These are phyloP conservation scores for Trichophaea hybrida DNA, from an alignment of 2,329 filamentous ascomycete genomes.

Conservation along the genomic window DNA sequence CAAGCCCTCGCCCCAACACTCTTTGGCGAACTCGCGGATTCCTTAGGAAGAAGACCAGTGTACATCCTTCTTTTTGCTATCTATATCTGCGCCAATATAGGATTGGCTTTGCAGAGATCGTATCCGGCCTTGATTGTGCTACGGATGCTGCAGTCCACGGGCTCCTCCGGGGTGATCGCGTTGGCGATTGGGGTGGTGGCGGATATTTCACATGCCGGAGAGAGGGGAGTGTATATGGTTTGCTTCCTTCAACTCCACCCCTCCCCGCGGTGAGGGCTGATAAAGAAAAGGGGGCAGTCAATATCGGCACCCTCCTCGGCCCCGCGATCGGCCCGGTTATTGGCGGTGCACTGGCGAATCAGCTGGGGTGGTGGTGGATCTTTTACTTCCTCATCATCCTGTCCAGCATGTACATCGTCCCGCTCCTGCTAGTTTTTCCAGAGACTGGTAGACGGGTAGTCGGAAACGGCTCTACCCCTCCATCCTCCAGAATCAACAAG, in stretches of 20 bases:
- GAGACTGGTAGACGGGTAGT: constrained; percentile 47
- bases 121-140: constrained; percentile 46
- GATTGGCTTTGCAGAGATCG: constrained; percentile 43
- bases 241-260: not conserved
- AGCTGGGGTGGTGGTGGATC: constrained; percentile 51
- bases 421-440: constrained; percentile 44
- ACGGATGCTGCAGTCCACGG: constrained; percentile 47
- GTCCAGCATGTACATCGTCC: constrained; percentile 37
- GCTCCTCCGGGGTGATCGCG: constrained; percentile 55
- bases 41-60: constrained; percentile 46
- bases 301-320: constrained; percentile 42
- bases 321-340: constrained; percentile 43
- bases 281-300: constrained; percentile 39
- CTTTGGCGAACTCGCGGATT: constrained; percentile 48
- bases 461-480: constrained; percentile 46
- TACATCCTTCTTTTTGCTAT: constrained; percentile 45
- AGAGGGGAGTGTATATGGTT: constrained; percentile 56
- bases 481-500: constrained; percentile 40
- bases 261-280: not conserved
- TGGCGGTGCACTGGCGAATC: constrained; percentile 49
- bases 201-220: constrained; percentile 52
- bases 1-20: constrained; percentile 48
- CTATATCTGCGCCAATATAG: constrained; percentile 46
- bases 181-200: constrained; percentile 57
- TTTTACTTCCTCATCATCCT: constrained; percentile 55